Percentiles rank a stretch among this genome's conserved stretches.
These are phyloP conservation scores for Daldinia concentrica DNA, from an alignment of 495 filamentous ascomycete genomes.

Conservation along the genomic window DNA sequence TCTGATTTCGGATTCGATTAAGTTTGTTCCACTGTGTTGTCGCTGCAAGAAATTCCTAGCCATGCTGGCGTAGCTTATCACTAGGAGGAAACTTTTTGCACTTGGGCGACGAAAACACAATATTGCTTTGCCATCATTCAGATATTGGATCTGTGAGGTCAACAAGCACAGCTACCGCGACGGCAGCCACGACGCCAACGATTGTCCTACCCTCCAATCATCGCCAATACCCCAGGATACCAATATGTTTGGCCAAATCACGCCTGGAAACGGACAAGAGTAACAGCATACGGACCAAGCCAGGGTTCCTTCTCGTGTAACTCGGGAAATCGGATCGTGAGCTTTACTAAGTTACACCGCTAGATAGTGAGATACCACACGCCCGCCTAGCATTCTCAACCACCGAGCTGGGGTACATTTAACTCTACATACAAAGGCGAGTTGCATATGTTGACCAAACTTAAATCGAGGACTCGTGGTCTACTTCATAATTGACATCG, in stretches of 20 bases:
- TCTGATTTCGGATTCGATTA: neutral
- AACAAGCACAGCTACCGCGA: too few relatives aligned
- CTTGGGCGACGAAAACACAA: neutral
- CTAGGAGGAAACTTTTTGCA: neutral
- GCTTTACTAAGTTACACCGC: conserved; percentile 61
- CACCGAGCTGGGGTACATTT: conserved; percentile 62
- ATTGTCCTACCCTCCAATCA: too few relatives aligned
- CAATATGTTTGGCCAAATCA: conserved; percentile 67
- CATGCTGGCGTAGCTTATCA: neutral
- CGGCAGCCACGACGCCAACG: too few relatives aligned
- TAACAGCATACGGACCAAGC: conserved; percentile 54
- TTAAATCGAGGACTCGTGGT: too few relatives aligned
- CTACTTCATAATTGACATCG: too few relatives aligned
- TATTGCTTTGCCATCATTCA: neutral
- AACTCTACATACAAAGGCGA: conserved; percentile 43
- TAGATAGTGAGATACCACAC: conserved; percentile 63
- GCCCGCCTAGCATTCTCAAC: conserved; percentile 69
- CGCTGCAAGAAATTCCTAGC: neutral
- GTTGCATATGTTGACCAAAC: too few relatives aligned
- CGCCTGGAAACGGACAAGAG: conserved; percentile 69
- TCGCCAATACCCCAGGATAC: too few relatives aligned
- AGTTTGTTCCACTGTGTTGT: neutral
- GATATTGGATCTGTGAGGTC: neutral
- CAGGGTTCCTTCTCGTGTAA: conserved; percentile 60
- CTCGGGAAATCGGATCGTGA: conserved; percentile 60